Evolutionary conservation across 2,329 filamentous ascomycete genomes (phyloP).

Genomic region (Penicillium janthinellum): DNA sequence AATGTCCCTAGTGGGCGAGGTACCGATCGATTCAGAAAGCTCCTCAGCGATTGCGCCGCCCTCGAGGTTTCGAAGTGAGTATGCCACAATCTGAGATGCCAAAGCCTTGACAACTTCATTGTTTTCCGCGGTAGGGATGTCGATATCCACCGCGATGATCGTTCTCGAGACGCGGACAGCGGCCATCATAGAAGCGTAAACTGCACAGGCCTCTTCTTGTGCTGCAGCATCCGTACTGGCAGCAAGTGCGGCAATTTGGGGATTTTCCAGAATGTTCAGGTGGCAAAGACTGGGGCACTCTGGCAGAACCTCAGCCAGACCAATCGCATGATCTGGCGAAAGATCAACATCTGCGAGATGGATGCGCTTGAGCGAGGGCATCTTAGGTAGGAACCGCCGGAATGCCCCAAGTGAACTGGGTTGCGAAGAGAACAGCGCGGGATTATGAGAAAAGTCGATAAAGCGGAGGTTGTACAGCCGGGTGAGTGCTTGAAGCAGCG

Average conservation of each 20-base stretch:
- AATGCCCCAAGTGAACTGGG: slow-evolving; percentile 75
- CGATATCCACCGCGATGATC: slow-evolving; percentile 87
- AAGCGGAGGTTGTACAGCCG: slow-evolving; percentile 76
- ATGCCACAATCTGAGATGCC: slow-evolving; percentile 23
- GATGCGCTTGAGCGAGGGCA: slow-evolving; percentile 76
- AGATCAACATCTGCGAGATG: slow-evolving; percentile 84
- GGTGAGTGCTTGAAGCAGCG: slow-evolving; percentile 72
- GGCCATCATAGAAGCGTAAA: slow-evolving; percentile 89
- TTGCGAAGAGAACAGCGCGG: slow-evolving; percentile 70
- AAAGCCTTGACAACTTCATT: slow-evolving; percentile 58
- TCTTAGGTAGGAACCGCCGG: slow-evolving; percentile 80
- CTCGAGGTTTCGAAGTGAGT: slow-evolving; percentile 90
- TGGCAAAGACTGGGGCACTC: slow-evolving; percentile 82
- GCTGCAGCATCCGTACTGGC: slow-evolving; percentile 75
- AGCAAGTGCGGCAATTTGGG: slow-evolving; percentile 63
- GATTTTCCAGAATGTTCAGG: slow-evolving; percentile 82
- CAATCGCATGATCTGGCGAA: slow-evolving; percentile 84
- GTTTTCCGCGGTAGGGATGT: slow-evolving; percentile 78
- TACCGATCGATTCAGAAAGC: slow-evolving; percentile 46
- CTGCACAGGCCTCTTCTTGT: slow-evolving; percentile 90
- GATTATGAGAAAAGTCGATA: slow-evolving; percentile 90
- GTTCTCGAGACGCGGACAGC: slow-evolving; percentile 81
- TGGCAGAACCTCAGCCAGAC: slow-evolving; percentile 84
- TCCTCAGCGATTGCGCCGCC: slow-evolving; percentile 69
- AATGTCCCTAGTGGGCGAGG: slow-evolving; percentile 50